Evolutionary conservation across 148 eudicot genomes (phyloP).

Genomic region (Rhododendron kiyosumense): DNA sequence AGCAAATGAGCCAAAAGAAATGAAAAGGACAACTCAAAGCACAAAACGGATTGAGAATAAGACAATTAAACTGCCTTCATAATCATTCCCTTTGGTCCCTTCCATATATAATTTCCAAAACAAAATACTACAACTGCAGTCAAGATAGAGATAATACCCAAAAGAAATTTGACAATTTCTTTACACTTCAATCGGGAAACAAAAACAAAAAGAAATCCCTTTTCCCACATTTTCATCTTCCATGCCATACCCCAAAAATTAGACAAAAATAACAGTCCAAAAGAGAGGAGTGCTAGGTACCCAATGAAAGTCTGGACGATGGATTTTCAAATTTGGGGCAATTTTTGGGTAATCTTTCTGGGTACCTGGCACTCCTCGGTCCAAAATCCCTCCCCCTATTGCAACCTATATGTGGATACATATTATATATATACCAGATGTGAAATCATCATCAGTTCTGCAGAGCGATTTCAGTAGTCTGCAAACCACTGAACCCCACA

Average conservation of each 20-base stretch:
- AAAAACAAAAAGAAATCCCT: background rate
- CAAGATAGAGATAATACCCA: background rate
- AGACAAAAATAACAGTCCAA: background rate
- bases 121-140: background rate
- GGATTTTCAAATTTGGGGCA: too few species aligned
- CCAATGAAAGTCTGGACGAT: too few species aligned
- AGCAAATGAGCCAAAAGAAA: background rate
- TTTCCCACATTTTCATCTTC: background rate
- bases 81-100: background rate
- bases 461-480: conserved; percentile 41
- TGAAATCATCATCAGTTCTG: conserved; percentile 3
- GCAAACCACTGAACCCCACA: conserved; percentile 38
- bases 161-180: background rate
- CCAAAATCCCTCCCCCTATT: background rate
- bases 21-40: background rate
- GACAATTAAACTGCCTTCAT: background rate
- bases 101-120: background rate
- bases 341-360: too few species aligned
- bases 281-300: background rate
- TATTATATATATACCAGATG: background rate
- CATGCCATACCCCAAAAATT: background rate
- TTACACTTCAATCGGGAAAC: background rate
- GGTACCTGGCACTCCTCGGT: too few species aligned
- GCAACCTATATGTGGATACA: background rate
- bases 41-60: background rate